Percentiles rank a stretch among this genome's conserved stretches.
Conservation (phyloP, 352 stramenopile species). For the Phytophthora megakarya region DNA sequence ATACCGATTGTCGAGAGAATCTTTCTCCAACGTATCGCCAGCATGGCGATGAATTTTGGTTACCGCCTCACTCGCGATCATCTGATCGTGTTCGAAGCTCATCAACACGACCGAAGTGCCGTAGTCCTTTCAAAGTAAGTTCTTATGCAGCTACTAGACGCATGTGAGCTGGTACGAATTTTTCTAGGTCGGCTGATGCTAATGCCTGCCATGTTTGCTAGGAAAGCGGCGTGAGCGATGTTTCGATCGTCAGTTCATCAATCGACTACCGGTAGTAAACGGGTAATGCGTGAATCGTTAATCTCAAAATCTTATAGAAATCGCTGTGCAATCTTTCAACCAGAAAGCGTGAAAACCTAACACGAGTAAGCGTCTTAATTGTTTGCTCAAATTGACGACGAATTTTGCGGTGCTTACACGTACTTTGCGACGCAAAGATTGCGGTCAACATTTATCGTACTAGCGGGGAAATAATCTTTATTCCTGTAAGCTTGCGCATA, state of each 20-base stretch:
- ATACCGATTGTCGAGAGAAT: conserved; percentile 5
- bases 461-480: no score
- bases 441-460: no score
- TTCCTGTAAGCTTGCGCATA: no score
- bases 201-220: conserved; percentile 4
- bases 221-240: conserved; percentile 6
- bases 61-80: conserved; percentile 18
- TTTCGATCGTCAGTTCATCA: conserved; percentile 7
- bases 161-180: background rate
- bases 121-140: conserved; percentile 28
- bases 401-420: no score
- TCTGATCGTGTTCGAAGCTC: conserved; percentile 3
- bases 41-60: conserved; percentile 19
- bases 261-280: conserved; percentile 5
- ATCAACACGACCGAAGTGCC: conserved; percentile 12
- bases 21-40: conserved; percentile 7
- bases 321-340: no score
- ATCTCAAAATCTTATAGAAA: no score
- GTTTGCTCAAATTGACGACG: no score
- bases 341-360: no score
- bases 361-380: no score
- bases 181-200: background rate
- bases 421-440: no score
- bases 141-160: background rate
- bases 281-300: background rate